Evolutionary conservation across 1,284 basidiomycete species (phyloP).

Genomic region (Ustilago cynodontis): DNA sequence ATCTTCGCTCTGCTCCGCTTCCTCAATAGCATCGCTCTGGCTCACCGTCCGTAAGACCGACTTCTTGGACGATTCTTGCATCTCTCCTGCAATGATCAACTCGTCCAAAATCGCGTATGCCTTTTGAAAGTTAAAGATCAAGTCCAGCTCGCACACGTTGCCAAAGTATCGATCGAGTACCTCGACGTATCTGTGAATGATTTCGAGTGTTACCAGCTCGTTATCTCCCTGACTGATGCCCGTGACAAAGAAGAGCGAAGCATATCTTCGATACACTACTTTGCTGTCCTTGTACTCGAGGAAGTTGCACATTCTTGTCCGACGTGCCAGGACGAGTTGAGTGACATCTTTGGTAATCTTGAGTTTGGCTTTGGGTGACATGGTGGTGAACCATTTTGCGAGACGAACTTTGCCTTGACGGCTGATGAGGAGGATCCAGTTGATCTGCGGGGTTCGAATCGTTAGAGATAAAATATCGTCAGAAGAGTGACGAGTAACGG

Average conservation of each 20-base stretch:
- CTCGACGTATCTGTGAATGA: conserved; percentile 98
- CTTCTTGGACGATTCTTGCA: conserved; percentile 99
- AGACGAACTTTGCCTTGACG: conserved; percentile 97
- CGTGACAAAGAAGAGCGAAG: conserved; percentile 96
- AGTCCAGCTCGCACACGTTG: conserved; percentile 74
- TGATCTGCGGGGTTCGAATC: conserved; percentile 67
- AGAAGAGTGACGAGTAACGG: too few relatives aligned
- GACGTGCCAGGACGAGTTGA: conserved; percentile 92
- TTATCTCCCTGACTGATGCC: conserved; percentile 92
- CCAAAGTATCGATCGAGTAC: conserved; percentile 99
- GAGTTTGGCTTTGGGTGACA: conserved; percentile 90
- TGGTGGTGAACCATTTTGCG: conserved; percentile 98
- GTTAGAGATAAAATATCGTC: too few relatives aligned
- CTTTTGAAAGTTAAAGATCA: conserved; percentile 70
- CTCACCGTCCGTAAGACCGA: conserved; percentile 87
- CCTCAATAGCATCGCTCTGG: conserved; percentile 69
- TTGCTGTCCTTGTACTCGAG: conserved; percentile 86
- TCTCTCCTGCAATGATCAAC: conserved; percentile 95
- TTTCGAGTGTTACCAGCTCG: conserved; percentile 89
- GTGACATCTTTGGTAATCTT: conserved; percentile 99
- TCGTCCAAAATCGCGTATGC: conserved; percentile 80
- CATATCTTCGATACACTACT: conserved; percentile 97
- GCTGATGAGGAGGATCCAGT: conserved; percentile 89
- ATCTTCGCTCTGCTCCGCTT: conserved; percentile 70
- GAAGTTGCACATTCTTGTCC: conserved; percentile 99